Evolutionary conservation across 164 flowering plant genomes (phyloP), one percentile per base, ranked within the genome.

Genomic region (Houttuynia cordata): DNA sequence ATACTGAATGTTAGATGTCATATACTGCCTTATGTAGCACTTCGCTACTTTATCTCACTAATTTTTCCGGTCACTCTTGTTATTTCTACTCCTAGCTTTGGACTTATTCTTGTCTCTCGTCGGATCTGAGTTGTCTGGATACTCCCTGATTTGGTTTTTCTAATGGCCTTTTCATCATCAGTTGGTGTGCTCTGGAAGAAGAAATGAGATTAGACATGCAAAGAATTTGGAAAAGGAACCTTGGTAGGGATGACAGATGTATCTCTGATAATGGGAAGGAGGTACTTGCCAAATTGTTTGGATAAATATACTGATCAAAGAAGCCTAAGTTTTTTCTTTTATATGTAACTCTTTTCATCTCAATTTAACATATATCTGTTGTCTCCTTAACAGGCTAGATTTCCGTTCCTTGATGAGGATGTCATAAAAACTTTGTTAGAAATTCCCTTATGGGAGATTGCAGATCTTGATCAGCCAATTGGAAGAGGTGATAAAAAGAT

Each of bases 181-280:
- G 99, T 70, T 93, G 97, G 99, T 57, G 66, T 68, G 86, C 81
- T 24, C 66, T 93, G 61, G 65, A 90, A 59, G 83, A 86, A 60
- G 99, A 93, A 75, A 90, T 93, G 99, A 83, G 77, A 71, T 63
- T 93, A 72, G 99, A n/a, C n/a, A n/a, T n/a, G n/a, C n/a, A n/a
- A n/a, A n/a, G n/a, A 78, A 93, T 93, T 52, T 93, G 99, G 99
- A 93, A 90, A 70, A 80, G 97, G 69, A 93, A 93, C 70, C 78
- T 93, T 25, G 97, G 99, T 56, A 86, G 99, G 77, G 99, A 93
- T 74, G 99, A 93, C 63, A 77, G 97, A 65, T 90, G 97, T 75
- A 82, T 91, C 65, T 79, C 95, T 63, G 99, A 93, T 71, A 79
- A 75, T 71, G 96, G 93, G 57, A 90, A 88, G 69, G 99, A 93